Conservation (phyloP, 2,329 filamentous ascomycete genomes). For the Arachnomyces sp. region DNA sequence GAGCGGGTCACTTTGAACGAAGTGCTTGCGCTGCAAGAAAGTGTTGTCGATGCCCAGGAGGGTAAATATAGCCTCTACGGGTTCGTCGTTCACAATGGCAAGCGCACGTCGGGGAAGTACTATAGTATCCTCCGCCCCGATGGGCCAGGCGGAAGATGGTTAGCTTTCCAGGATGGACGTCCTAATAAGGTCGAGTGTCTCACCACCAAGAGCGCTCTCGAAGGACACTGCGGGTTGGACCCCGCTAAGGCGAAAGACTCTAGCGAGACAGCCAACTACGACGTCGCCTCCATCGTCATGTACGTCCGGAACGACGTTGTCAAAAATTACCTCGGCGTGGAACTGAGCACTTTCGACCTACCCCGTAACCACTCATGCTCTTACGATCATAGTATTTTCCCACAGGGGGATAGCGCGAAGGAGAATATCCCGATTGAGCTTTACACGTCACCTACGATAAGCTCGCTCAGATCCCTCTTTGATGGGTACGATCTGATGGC, state of each 20-base stretch:
- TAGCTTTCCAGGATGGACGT: conserved; percentile 49
- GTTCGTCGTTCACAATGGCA: conserved; percentile 52
- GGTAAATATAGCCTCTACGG: conserved; percentile 50
- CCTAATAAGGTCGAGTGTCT: conserved; percentile 49
- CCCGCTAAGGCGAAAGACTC: conserved; percentile 27
- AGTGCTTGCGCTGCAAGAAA: conserved; percentile 38
- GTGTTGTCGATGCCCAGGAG: conserved; percentile 25
- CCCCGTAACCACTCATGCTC: no score
- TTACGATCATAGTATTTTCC: conserved; percentile 7
- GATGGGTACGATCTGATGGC: conserved; percentile 38
- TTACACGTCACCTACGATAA: conserved; percentile 28
- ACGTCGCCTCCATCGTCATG: conserved; percentile 48
- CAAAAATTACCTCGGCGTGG: conserved; percentile 24
- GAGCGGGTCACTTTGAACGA: conserved; percentile 51
- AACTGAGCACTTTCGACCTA: no score
- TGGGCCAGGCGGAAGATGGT: conserved; percentile 49
- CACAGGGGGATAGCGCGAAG: conserved; percentile 7
- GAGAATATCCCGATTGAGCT: conserved; percentile 31
- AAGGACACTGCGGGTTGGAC: conserved; percentile 42
- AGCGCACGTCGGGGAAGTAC: conserved; percentile 50
- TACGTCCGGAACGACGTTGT: conserved; percentile 47
- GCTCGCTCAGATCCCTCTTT: conserved; percentile 30
- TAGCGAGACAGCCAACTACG: conserved; percentile 35
- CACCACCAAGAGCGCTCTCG: conserved; percentile 47
- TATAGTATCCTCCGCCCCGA: conserved; percentile 52